Base-by-base conservation (phyloP, 192 early-diverging fungal species). In the Coemansia sp. region DNA sequence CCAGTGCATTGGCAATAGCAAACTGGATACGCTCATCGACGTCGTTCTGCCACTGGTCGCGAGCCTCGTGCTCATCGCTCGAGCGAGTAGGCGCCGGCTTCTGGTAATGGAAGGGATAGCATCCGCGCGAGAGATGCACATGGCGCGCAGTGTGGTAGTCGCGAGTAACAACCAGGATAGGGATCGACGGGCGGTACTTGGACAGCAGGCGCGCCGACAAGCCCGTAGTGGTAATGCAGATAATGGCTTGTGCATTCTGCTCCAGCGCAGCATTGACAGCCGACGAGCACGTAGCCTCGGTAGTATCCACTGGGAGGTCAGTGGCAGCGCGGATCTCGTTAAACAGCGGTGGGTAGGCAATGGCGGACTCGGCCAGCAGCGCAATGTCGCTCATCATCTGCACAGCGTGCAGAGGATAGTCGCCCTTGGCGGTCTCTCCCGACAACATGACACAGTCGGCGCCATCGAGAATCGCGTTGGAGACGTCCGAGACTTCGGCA, bases 371-470 rank as follows among this genome's bases (percentile, higher is more conserved):
- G 62, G 97, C 95, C 48, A 94, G 85, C 34, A 91, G 79, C 79
- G 94, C 91, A 62, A 96, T 95, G 65, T 91, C 88, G 78, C 92
- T 84, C 95, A 99, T 99, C 87, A 95, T 97, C 48, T 86, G 79
- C 45, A 99, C 93, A 26, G 96, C 91, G 71, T 91, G 86, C 63
- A 93, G 79, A 35, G 96, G 96, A 83, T 95, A 95, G 42, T 84
- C 71, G 10, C 96, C 96, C 85, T 97, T 97, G 63, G 96, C 96
- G 3, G 95, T 97, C 83, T 99, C 96, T 56, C 96, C 96, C 48
- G 94, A 95, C 48, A 99, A 84, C 97, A 99, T 99, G 65, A 99
- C 97, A 74, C 94, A 96, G 86, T 99, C 97, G 40, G 94, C 91
- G 60, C 97, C 97, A 72, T 99, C 97, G 73, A 97, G 80, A 18